Conservation (phyloP, 257 asterid genomes). For the Linaria vulgaris region DNA sequence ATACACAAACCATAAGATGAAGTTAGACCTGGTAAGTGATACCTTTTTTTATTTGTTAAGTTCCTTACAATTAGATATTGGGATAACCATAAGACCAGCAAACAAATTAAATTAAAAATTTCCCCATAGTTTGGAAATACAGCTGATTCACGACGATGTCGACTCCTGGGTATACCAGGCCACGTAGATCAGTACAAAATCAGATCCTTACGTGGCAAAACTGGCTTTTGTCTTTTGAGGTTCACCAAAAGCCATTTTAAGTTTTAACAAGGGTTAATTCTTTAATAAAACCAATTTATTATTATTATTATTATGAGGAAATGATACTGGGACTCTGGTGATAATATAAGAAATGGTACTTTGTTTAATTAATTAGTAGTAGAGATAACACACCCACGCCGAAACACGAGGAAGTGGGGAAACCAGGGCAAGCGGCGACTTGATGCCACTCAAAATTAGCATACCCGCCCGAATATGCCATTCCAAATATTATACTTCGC, state of each 20-base stretch:
- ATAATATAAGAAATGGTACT: too few species aligned
- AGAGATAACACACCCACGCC: too few species aligned
- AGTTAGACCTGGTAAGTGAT: too few species aligned
- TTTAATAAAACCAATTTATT: too few species aligned
- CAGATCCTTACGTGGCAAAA: not conserved
- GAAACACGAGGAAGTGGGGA: not conserved
- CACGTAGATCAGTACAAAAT: slow-evolving; percentile 23
- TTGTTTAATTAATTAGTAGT: too few species aligned
- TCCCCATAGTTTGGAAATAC: slow-evolving; percentile 10
- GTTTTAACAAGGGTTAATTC: not conserved
- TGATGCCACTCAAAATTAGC: not conserved
- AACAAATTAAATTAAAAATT: too few species aligned
- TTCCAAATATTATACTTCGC: not conserved
- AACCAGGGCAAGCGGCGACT: slow-evolving; percentile 23
- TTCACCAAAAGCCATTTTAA: slow-evolving; percentile 39
- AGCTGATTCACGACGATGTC: not conserved
- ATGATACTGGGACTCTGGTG: too few species aligned
- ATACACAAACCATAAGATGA: too few species aligned
- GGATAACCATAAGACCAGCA: too few species aligned
- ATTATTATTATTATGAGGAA: too few species aligned
- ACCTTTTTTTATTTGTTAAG: too few species aligned
- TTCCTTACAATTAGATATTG: too few species aligned
- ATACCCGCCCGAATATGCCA: slow-evolving; percentile 10
- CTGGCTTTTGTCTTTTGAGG: slow-evolving; percentile 34
- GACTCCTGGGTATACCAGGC: slow-evolving; percentile 5